Base-by-base conservation (phyloP, 2,329 filamentous ascomycete genomes). In the Bipolaris sorokiniana region DNA sequence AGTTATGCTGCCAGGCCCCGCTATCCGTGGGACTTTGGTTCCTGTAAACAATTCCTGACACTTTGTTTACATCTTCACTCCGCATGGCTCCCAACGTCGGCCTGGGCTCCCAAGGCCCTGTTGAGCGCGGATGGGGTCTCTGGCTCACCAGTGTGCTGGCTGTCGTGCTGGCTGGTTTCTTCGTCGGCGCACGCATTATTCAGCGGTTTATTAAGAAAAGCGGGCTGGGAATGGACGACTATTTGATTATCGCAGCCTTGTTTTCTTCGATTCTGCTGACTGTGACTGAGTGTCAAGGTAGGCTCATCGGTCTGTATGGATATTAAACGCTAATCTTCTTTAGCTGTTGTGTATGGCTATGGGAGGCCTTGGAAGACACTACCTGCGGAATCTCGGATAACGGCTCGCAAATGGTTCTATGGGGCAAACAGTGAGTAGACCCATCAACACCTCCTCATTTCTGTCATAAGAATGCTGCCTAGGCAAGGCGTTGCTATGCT, bases 381-480 rank as follows among this genome's bases (percentile, higher is more conserved):
- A 16, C 45, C 60, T 5, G 40, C 38, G 1, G 59, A 61, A 10
- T 53, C 53, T n/a, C 62, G 62, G 11, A 53, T 68, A 11, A 63
- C 45, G 16, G 66, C 65, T 9, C 60, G 64, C 28, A 64, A 64
- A 46, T 68, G 69, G 68, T 73, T 72, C 59, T 74, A 71, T 53
- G 66, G 66, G 44, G 69, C 69, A 26, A 67, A 75, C 34, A 65
- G 58, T 58, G 23, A 42, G 58, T 55, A 33, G 16, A 44, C 15
- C 41, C 10, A 28, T 13, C 13, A 31, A 2, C 15, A 15, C 16
- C 5, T n/a, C 11, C n/a, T 41, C 23, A 7, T 13, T 13, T 22
- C 38, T n/a, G 6, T 23, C 3, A 15, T 9, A 38, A 23, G 3
- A 7, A n/a, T 4, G 15, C 13, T 2, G 7, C 18, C 4, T 2